Evolutionary conservation across 495 filamentous ascomycete genomes (phyloP).

Genomic region (Hypoxylon rickii): DNA sequence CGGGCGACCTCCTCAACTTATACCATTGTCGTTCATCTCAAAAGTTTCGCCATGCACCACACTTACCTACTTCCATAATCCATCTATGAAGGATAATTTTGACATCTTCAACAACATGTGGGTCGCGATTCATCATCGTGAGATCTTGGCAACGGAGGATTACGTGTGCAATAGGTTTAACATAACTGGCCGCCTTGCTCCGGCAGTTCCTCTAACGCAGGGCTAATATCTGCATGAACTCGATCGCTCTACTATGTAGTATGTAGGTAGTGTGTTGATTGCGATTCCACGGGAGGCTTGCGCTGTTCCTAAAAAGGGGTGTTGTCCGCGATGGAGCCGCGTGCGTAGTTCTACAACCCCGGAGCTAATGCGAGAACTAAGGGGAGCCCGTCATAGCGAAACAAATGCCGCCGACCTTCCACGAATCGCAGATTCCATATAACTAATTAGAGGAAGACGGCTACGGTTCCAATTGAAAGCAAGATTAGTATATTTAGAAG

Average conservation of each 20-base stretch:
- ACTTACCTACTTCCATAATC: too few relatives aligned
- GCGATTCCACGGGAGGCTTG: neutral
- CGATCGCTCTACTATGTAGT: neutral
- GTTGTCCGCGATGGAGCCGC: conserved; percentile 5
- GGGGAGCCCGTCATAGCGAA: neutral
- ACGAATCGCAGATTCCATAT: conserved; percentile 3
- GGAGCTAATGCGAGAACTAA: neutral
- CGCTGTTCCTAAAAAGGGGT: neutral
- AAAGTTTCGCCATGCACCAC: neutral
- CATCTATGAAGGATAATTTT: neutral
- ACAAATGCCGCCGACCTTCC: conserved; percentile 2
- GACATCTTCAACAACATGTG: conserved; percentile 3
- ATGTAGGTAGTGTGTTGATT: neutral
- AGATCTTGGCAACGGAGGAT: conserved; percentile 20
- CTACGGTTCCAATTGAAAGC: too few relatives aligned
- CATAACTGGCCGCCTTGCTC: neutral
- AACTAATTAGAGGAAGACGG: conserved; percentile 1
- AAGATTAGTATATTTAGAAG: too few relatives aligned
- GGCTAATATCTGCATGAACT: neutral
- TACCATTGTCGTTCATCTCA: neutral
- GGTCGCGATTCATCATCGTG: conserved; percentile 25
- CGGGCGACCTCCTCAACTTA: conserved; percentile 8
- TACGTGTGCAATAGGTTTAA: conserved; percentile 11
- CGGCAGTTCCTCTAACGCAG: neutral
- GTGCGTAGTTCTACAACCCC: conserved; percentile 1